Base-by-base conservation (phyloP, 192 early-diverging fungal species). In the Mortierella antarctica region DNA sequence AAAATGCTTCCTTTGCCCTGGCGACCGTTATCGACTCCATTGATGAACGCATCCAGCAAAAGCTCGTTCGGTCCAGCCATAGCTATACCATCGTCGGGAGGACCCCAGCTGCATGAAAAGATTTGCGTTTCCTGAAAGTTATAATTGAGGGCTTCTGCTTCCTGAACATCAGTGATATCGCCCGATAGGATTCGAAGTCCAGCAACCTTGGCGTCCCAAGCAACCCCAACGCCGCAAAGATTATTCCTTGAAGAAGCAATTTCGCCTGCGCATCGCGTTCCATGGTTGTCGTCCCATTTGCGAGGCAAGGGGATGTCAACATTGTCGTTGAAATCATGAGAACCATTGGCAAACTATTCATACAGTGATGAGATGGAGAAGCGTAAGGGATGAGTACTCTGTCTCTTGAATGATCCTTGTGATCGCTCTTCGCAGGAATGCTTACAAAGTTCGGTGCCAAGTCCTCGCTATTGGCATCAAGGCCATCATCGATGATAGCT, bases 41-140 rank as follows among this genome's bases (percentile, higher is more conserved):
- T 95, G 31, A 90, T 63, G 21, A 99, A 92, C 7, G 98, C 97
- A 21, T 97, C 92, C 57, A 87, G 72, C 13, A 98, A 89, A 3
- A 96, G 72, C 10, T 89, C 83, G 23, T 91, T 88, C 12, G 98
- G 98, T 2, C 91, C 95, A 49, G 97, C 96, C 73, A 94, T 92
- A 1, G 92, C 86, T 51, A 77, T 76, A 7, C 98, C 98, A 73
- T 96, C 88, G 73, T 99, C 98, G 44, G 88, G 85, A 42, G 98
- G 97, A 0, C 97, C 97, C 97, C 97, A 99, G 48, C 91, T 93
- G 83, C 97, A 98, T 15, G 95, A 96, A 84, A 97, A 99, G 63
- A 99, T 98, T 55, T 96, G 90, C 82, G 95, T 99, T 15, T 91
- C 88, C 52, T 99, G 87, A 82, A 86, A 96, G 44, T 86, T 90